These are phyloP conservation scores for Plenodomus biglobosus DNA, from an alignment of 2,329 filamentous ascomycete species.

Conservation along the genomic window DNA sequence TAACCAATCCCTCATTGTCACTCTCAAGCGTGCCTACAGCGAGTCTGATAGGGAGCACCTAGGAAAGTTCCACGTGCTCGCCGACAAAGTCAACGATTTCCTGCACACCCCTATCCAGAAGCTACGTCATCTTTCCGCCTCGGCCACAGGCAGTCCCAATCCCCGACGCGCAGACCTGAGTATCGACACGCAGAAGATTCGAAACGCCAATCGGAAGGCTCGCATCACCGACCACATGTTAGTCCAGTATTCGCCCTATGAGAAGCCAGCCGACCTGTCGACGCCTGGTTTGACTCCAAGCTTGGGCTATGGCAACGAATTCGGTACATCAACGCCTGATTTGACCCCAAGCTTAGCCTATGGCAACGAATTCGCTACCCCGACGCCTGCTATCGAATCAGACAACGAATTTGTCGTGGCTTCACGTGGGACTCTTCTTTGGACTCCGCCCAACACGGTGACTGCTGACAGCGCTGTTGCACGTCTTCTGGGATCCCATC, in stretches of 20 bases:
- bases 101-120: neutral
- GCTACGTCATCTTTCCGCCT: neutral
- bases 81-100: neutral
- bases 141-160: neutral
- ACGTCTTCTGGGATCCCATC: neutral
- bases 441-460: neutral
- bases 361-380: no score
- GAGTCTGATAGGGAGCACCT: conserved; percentile 3
- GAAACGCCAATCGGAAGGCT: neutral
- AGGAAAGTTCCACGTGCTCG: neutral
- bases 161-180: neutral
- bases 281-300: no score
- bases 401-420: neutral
- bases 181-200: neutral
- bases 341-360: no score
- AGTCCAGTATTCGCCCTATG: no score
- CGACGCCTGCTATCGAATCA: neutral
- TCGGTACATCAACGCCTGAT: no score
- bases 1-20: conserved; percentile 13
- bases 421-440: neutral
- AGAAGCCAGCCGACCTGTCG: no score
- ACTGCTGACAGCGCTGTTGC: no score
- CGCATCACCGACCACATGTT: neutral
- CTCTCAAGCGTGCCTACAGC: conserved; percentile 8
- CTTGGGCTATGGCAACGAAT: no score